phyloP scores from a whole-genome alignment of 352 stramenopile genomes.

The Globisporangium orthogonon region DNA sequence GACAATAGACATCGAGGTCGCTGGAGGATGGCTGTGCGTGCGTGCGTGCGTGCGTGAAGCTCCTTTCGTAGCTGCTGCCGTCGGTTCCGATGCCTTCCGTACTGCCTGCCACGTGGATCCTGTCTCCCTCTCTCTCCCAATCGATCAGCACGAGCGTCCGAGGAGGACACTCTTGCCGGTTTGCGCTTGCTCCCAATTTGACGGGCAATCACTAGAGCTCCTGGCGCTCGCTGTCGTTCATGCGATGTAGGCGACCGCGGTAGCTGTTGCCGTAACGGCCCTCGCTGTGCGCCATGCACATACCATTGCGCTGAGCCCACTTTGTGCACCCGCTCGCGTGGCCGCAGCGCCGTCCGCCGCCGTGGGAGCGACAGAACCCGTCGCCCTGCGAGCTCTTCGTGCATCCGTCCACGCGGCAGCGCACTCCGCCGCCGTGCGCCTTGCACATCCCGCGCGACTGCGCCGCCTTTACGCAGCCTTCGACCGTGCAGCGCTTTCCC shows the following conservation, averaged over 20 bases:
- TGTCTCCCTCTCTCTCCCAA: not conserved
- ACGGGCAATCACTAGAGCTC: constrained; percentile 3
- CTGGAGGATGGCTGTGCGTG: not conserved
- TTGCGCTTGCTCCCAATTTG: not conserved
- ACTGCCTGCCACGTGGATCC: not conserved
- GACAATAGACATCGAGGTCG: not conserved
- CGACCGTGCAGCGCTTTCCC: constrained; percentile 78
- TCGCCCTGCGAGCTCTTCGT: constrained; percentile 79
- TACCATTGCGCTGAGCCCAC: constrained; percentile 78
- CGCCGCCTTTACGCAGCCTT: constrained; percentile 71
- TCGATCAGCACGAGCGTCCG: not conserved
- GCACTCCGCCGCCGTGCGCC: constrained; percentile 71
- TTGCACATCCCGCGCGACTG: constrained; percentile 85
- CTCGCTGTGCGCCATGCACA: constrained; percentile 84
- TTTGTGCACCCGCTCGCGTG: constrained; percentile 69
- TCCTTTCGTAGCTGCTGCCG: not conserved
- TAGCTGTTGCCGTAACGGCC: constrained; percentile 82
- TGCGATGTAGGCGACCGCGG: constrained; percentile 47
- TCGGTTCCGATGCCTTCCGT: constrained; percentile 1
- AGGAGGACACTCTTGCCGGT: not conserved
- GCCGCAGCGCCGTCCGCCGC: constrained; percentile 62
- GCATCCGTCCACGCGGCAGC: constrained; percentile 74
- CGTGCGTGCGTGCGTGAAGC: not conserved
- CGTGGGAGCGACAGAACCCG: constrained; percentile 75
- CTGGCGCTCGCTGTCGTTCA: constrained; percentile 13